Base-by-base conservation (phyloP, 176 grass and related monocot genomes). In the Chloris gayana region DNA sequence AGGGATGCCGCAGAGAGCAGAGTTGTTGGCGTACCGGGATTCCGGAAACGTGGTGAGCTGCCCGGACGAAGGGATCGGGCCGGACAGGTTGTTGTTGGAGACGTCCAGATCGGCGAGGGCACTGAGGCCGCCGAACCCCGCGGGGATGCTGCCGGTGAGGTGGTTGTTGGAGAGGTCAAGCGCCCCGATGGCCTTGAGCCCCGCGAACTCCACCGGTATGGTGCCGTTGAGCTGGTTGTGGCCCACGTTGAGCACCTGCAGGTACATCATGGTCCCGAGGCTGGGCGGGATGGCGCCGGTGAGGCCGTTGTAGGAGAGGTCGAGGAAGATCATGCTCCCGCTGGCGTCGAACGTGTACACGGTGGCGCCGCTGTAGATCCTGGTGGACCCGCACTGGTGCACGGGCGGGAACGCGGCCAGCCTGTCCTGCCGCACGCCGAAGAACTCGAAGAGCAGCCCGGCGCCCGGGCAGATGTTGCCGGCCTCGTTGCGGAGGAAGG, bases 271-370 rank as follows among this genome's bases (percentile, higher is more conserved):
- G 63, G 21, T 88, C 13, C 96, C 96, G 0, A 99, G 54, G 81
- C 75, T 82, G 5, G 30, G 82, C 2, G 96, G 96, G 6, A 99
- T 85, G 2, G 49, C 14, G 6, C 96, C 90, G 0, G 76, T 89
- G 53, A 99, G 76, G 2, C 81, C 64, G 26, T 99, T 99, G 83
- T 99, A 99, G 0, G 96, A 99, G 58, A 99, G 85, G 51, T 99
- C 96, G 7, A 99, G 86, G 76, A 93, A 99, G 83, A 99, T 95
- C 92, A 99, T 93, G n/a, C 96, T 99, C 9, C 96, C 96, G 37
- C 90, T 99, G 46, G 15, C 62, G 3, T 0, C n/a, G 59, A 99
- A 99, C 6, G 69, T 44, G 39, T 99, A 99, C 9, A 86, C 92
- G 0, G 85, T 99, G 4, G 78, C 91, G 54, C 96, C 96, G 0